Conservation (phyloP, 1,284 basidiomycete species). For the Papiliotrema laurentii region DNA sequence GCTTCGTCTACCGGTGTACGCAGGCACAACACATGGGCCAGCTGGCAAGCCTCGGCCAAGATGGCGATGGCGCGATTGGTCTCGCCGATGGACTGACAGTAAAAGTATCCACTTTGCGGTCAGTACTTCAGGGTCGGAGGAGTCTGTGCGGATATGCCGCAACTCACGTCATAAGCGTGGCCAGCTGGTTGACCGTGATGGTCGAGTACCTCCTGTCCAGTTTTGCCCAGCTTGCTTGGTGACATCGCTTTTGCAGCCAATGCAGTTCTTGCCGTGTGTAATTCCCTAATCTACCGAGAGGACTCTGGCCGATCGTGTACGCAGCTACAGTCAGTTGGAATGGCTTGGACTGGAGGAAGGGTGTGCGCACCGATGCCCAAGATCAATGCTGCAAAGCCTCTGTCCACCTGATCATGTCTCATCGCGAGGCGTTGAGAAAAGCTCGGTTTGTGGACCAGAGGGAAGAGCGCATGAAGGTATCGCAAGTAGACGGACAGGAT, state of each 20-base stretch:
- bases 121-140: not conserved
- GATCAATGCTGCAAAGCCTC: conserved; percentile 24
- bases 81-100: conserved; percentile 21
- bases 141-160: not conserved
- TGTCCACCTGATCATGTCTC: conserved; percentile 20
- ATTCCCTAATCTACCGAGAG: conserved; percentile 15
- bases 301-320: conserved; percentile 29
- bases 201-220: conserved; percentile 13
- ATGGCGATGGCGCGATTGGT: conserved; percentile 17
- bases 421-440: conserved; percentile 26
- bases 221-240: conserved; percentile 14
- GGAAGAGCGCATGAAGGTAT: conserved; percentile 28
- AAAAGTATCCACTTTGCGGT: conserved; percentile 23
- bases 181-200: conserved; percentile 9
- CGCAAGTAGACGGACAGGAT: conserved; percentile 25
- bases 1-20: conserved; percentile 11
- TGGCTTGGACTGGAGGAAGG: not conserved
- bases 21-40: conserved; percentile 18
- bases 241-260: conserved; percentile 16
- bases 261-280: conserved; percentile 15
- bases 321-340: conserved; percentile 11
- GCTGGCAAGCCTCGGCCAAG: conserved; percentile 28
- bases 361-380: conserved; percentile 24
- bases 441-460: conserved; percentile 27
- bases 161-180: conserved; percentile 14